Evolutionary conservation across 73 alveolate species (phyloP), one percentile per base, ranked within the genome.

Genomic region (Paraurostyla sp.): DNA sequence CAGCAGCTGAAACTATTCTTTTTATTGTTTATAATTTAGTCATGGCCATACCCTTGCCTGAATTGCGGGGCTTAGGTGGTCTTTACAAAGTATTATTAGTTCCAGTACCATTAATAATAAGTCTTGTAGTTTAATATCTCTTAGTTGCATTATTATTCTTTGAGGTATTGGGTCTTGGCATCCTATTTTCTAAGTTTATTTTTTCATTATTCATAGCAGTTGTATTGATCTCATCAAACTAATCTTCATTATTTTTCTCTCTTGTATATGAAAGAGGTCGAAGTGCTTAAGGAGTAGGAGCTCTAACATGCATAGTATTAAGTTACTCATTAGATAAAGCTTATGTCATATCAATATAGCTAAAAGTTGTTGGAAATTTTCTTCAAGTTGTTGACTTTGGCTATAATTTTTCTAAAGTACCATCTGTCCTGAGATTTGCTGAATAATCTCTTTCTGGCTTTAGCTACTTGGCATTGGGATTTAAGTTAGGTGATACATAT

Each of bases 241-340:
- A 6, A 65, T 65, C 60, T 32, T 16, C 16, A 35, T 9, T 40
- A 15, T 30, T 65, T 36, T 38, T 2, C 41, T 65, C 6, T 23
- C 56, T 38, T 0, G 82, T 38, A 65, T 40, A 38, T 22, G 82
- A 65, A 11, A 65, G 42, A 0, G 82, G 82, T 13, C 82, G 27
- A n/a, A 65, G 25, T 35, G 82, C 82, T 40, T 65, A 38, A 38
- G 82, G 82, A 22, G 82, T 65, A 23, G 82, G 82, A 13, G 58
- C 36, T 65, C 82, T 3, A 2, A 13, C 18, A 38, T 65, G 56
- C 35, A 36, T 36, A 15, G n/a, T 32, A 18, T 65, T 38, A 1
- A 65, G 20, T 35, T 65, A 38, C 9, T 35, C 46, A 36, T 65
- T 30, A 7, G 9, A 11, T 11, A 65, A 0, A 16, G 82, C 82